Evolutionary conservation across 139 green algal species (phyloP).

Genomic region (Chlorella sorokiniana): DNA sequence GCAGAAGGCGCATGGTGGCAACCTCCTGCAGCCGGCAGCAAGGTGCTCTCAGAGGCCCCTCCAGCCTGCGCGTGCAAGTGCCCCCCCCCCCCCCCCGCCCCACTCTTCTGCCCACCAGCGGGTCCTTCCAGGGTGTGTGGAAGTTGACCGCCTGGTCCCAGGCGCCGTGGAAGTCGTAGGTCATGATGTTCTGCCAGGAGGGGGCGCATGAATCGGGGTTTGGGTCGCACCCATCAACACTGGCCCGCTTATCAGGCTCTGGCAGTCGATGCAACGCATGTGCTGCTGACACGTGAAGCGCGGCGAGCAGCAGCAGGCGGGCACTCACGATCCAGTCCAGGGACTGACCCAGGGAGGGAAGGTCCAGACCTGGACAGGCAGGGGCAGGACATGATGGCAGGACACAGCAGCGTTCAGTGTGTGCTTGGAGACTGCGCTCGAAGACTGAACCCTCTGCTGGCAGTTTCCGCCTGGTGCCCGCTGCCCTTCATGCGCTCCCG

Average conservation of each 20-base stretch:
- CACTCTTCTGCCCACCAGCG: slow-evolving; percentile 10
- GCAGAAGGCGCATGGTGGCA: no score
- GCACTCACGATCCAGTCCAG: slow-evolving; percentile 38
- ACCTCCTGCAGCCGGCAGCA: background rate
- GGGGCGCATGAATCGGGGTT: no score
- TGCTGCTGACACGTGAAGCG: no score
- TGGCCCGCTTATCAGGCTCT: no score
- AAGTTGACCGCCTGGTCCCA: slow-evolving; percentile 33
- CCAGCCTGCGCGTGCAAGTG: background rate
- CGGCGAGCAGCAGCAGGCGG: no score
- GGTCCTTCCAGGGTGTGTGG: slow-evolving; percentile 31
- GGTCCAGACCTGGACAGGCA: slow-evolving; percentile 26
- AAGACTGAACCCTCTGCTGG: background rate
- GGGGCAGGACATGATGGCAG: background rate
- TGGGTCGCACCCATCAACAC: no score
- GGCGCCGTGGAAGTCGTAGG: slow-evolving; percentile 36
- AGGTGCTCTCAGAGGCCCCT: background rate
- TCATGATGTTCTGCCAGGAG: slow-evolving; percentile 45
- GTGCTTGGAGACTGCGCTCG: background rate
- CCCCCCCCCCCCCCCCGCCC: background rate
- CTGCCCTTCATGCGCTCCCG: no score
- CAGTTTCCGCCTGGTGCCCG: no score
- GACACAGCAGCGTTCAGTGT: background rate
- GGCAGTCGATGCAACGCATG: no score
- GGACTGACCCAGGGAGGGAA: slow-evolving; percentile 5